These are phyloP conservation scores for Coniosporium apollinis DNA, from an alignment of 495 filamentous ascomycete species.

Conservation along the genomic window DNA sequence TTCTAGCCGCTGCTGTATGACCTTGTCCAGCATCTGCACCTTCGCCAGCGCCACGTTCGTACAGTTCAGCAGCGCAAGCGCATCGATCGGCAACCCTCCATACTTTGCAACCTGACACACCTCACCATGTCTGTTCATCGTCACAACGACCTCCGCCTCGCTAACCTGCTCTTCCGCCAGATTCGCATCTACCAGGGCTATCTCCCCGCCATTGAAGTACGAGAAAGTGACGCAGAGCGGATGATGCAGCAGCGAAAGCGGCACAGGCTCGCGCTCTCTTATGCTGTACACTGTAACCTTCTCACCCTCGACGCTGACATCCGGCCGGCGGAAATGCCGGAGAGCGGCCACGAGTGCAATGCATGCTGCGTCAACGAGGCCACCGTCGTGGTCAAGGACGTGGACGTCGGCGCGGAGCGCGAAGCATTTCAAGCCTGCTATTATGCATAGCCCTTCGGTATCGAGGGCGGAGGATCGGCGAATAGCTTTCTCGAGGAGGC, in stretches of 20 bases:
- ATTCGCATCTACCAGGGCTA: slow-evolving; percentile 59
- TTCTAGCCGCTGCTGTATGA: slow-evolving; percentile 54
- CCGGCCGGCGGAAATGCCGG: slow-evolving; percentile 76
- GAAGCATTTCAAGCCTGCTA: slow-evolving; percentile 84
- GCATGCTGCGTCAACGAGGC: slow-evolving; percentile 69
- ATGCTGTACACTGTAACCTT: slow-evolving; percentile 62
- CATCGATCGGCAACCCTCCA: slow-evolving; percentile 65
- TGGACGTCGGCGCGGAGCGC: slow-evolving; percentile 77
- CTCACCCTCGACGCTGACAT: slow-evolving; percentile 69
- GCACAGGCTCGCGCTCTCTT: slow-evolving; percentile 77
- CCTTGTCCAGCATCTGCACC: slow-evolving; percentile 57
- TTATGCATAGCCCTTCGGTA: slow-evolving; percentile 85
- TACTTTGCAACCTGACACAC: slow-evolving; percentile 82
- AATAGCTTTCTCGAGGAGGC: slow-evolving; percentile 80
- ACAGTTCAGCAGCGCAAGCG: slow-evolving; percentile 55
- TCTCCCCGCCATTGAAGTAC: slow-evolving; percentile 48
- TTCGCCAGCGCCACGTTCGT: slow-evolving; percentile 52
- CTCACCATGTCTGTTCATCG: slow-evolving; percentile 77
- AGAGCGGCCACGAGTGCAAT: slow-evolving; percentile 75
- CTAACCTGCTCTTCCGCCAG: slow-evolving; percentile 73
- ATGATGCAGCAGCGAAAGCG: slow-evolving; percentile 73
- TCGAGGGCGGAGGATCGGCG: slow-evolving; percentile 83
- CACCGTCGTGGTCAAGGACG: slow-evolving; percentile 75
- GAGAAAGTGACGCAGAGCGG: slow-evolving; percentile 78
- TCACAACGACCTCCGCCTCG: slow-evolving; percentile 69